Evolutionary conservation across 2,329 filamentous ascomycete genomes (phyloP).

Genomic region (Neopestalotiopsis rosae): DNA sequence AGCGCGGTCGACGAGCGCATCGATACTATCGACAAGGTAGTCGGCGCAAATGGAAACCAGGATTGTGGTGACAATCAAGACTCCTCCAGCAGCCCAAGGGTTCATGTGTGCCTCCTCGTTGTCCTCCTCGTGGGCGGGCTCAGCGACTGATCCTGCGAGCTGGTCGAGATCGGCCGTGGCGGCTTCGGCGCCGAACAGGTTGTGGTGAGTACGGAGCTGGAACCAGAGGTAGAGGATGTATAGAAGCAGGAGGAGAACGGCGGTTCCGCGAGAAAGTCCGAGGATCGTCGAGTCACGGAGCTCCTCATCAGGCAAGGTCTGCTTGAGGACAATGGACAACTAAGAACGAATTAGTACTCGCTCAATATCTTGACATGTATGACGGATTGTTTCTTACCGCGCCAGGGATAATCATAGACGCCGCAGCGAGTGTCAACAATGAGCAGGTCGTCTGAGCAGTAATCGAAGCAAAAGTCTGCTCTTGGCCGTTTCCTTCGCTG

Average conservation of each 20-base stretch:
- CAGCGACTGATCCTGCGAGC: neutral
- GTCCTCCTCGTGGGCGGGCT: slow-evolving; percentile 30
- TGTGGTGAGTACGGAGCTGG: slow-evolving; percentile 76
- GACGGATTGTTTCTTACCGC: slow-evolving; percentile 50
- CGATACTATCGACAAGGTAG: slow-evolving; percentile 78
- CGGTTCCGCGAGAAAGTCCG: slow-evolving; percentile 75
- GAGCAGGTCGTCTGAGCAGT: slow-evolving; percentile 80
- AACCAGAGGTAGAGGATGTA: slow-evolving; percentile 81
- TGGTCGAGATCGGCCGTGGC: slow-evolving; percentile 23
- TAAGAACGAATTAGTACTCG: slow-evolving; percentile 29
- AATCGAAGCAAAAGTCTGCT: slow-evolving; percentile 77
- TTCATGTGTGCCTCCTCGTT: slow-evolving; percentile 59
- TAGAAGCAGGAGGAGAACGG: slow-evolving; percentile 75
- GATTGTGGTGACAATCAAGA: slow-evolving; percentile 72
- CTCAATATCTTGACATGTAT: neutral
- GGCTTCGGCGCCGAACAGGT: slow-evolving; percentile 68
- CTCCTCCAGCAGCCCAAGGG: slow-evolving; percentile 67
- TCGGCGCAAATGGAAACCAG: slow-evolving; percentile 77
- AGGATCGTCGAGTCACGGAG: slow-evolving; percentile 64
- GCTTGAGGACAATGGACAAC: slow-evolving; percentile 70
- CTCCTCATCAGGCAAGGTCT: slow-evolving; percentile 34
- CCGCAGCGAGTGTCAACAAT: slow-evolving; percentile 76
- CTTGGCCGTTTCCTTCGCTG: slow-evolving; percentile 60
- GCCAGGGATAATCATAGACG: slow-evolving; percentile 80
- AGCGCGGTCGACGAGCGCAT: slow-evolving; percentile 70